Conservation (phyloP, 2,329 filamentous ascomycete species). For the Pseudogymnoascus sp. region DNA sequence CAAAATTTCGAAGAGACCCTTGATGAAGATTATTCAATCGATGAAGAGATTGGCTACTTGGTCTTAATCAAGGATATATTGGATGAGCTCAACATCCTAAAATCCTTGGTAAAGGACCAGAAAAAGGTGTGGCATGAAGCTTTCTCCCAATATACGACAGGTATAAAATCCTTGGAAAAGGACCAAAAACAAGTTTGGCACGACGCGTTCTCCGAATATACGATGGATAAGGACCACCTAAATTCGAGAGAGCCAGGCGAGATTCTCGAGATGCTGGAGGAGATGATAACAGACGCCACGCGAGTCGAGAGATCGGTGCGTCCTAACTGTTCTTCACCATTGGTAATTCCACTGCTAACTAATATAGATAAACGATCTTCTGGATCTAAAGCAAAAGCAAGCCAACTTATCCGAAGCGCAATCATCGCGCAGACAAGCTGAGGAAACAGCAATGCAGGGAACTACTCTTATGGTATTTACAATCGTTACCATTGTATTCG, state of each 20-base stretch:
- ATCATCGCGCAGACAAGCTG: slow-evolving; percentile 33
- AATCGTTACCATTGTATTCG: slow-evolving; percentile 40
- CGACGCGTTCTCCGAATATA: slow-evolving; percentile 10
- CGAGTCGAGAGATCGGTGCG: slow-evolving; percentile 8
- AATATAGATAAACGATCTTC: slow-evolving; percentile 27
- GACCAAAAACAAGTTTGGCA: slow-evolving; percentile 14
- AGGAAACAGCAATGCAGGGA: slow-evolving; percentile 24
- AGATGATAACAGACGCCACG: slow-evolving; percentile 14
- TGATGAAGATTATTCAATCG: background rate
- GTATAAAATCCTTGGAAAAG: slow-evolving; percentile 13
- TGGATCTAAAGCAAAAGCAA: slow-evolving; percentile 41
- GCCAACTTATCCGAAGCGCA: slow-evolving; percentile 38
- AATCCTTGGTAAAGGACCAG: background rate
- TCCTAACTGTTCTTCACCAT: background rate
- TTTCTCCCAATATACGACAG: background rate
- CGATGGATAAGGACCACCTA: slow-evolving; percentile 2
- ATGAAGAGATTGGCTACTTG: background rate
- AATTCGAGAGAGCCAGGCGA: slow-evolving; percentile 11
- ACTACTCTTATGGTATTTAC: slow-evolving; percentile 41
- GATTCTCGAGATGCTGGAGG: slow-evolving; percentile 10
- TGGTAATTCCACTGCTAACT: background rate
- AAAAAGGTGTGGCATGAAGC: background rate
- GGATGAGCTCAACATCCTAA: slow-evolving; percentile 15
- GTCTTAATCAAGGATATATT: slow-evolving; percentile 17
- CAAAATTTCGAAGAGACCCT: background rate